Base-by-base conservation (phyloP, 108 stramenopile genomes). In the Discostella stelligeroides region DNA sequence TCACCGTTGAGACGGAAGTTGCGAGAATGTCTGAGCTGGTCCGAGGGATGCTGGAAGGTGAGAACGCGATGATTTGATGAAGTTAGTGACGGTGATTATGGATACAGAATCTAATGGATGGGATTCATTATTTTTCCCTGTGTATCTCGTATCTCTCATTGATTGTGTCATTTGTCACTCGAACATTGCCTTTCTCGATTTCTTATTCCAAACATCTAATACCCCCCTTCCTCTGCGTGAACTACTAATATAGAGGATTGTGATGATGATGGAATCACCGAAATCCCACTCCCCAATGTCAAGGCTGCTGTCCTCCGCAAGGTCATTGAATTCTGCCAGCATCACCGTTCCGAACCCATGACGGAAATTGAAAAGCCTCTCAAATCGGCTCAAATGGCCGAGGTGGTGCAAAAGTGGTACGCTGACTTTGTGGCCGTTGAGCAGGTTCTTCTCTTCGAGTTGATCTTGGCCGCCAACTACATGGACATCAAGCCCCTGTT, bases 361-460 rank as follows among this genome's bases (percentile, higher is more conserved):
- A 93, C 92, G 39, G 98, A 99, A 67, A 99, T 99, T 68, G 98
- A 99, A 72, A 99, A 99, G 87, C 99, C 99, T 6, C 88, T 99
- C 72, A 98, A 96, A 84, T 88, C 89, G 40, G 84, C 94, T 27
- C 85, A 89, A 76, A 97, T 99, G 98, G 78, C 87, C 39, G 97
- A 98, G 73, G 97, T 99, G 25, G 99, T 99, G 58, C 97, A 98
- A 72, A 95, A 97, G 78, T 99, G 98, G 98, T 99, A 99, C 79
- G 98, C 98, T 7, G 95, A 95, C 81, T 99, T 98, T 77, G 98
- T 99, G 27, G 84, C 97, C 66, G 80, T 98, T 43, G 97, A 98
- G 62, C 99, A 99, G 77, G 97, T 97, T 48, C 72, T 97, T 28
- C 83, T 99, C 47, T 99, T 99, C 83, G 99, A 99, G 82, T 83